Evolutionary conservation across 2,329 filamentous ascomycete genomes (phyloP).

Genomic region (Amauroascus verrucosus): DNA sequence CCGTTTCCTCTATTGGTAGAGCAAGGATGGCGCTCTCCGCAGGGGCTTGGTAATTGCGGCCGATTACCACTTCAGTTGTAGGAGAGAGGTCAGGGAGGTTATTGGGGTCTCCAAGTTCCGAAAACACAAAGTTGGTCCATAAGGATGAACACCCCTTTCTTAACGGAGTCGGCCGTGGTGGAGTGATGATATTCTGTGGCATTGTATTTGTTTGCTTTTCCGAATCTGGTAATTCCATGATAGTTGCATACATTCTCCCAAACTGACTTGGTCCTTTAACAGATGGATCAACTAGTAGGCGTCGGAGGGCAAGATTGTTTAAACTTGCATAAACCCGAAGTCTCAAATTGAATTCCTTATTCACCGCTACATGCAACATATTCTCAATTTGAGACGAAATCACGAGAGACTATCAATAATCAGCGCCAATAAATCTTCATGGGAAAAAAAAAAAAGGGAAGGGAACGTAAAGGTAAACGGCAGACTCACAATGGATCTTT

Average conservation of each 20-base stretch:
- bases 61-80: background rate
- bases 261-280: slow-evolving; percentile 13
- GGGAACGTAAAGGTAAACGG: background rate
- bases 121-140: slow-evolving; percentile 26
- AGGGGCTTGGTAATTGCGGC: background rate
- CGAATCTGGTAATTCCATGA: slow-evolving; percentile 16
- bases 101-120: slow-evolving; percentile 24
- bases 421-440: background rate
- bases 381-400: slow-evolving; percentile 17
- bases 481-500: slow-evolving; percentile 23
- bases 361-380: slow-evolving; percentile 14
- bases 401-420: slow-evolving; percentile 18
- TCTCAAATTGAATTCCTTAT: slow-evolving; percentile 13
- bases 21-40: background rate
- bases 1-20: background rate
- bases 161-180: slow-evolving; percentile 17
- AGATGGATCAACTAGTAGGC: slow-evolving; percentile 21
- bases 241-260: slow-evolving; percentile 21
- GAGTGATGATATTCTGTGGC: slow-evolving; percentile 18
- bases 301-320: slow-evolving; percentile 17
- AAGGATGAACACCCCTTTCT: slow-evolving; percentile 21
- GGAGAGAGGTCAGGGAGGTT: slow-evolving; percentile 16
- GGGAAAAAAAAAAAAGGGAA: background rate
- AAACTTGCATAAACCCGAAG: slow-evolving; percentile 20
- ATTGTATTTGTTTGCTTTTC: slow-evolving; percentile 13